phyloP scores from a whole-genome alignment of 495 filamentous ascomycete species.

The Aspergillus hancockii region DNA sequence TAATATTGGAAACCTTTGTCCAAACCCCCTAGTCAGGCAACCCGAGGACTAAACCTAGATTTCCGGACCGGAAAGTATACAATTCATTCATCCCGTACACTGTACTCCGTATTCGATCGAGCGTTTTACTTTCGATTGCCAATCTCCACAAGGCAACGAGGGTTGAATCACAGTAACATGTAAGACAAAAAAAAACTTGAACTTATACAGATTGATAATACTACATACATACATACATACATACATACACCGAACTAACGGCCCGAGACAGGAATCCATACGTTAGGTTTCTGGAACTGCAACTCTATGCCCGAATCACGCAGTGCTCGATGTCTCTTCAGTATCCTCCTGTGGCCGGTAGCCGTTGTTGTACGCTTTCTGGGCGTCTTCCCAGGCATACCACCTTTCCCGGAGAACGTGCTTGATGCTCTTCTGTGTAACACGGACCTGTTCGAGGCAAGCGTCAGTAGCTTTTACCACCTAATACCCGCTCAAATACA shows the following conservation, averaged over 20 bases:
- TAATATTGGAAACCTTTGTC: not conserved
- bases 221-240: constrained; percentile 8
- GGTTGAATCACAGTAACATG: not conserved
- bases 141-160: not conserved
- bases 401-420: constrained; percentile 82
- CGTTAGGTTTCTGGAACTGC: not conserved
- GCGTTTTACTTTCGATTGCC: not conserved
- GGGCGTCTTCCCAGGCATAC: constrained; percentile 87
- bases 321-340: constrained; percentile 13
- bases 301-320: not conserved
- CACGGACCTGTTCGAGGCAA: constrained; percentile 53
- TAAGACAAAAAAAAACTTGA: not conserved
- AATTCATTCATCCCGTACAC: too few relatives aligned
- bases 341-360: constrained; percentile 36
- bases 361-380: constrained; percentile 63
- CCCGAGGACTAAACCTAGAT: not conserved
- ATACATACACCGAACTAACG: constrained; percentile 7
- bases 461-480: constrained; percentile 12
- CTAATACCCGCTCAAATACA: not conserved
- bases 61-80: not conserved
- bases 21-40: not conserved
- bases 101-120: too few relatives aligned
- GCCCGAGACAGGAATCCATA: not conserved
- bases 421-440: constrained; percentile 78
- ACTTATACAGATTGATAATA: constrained; percentile 12